Conservation (phyloP, 177 flowering plant species). For the Vitis hybrid region DNA sequence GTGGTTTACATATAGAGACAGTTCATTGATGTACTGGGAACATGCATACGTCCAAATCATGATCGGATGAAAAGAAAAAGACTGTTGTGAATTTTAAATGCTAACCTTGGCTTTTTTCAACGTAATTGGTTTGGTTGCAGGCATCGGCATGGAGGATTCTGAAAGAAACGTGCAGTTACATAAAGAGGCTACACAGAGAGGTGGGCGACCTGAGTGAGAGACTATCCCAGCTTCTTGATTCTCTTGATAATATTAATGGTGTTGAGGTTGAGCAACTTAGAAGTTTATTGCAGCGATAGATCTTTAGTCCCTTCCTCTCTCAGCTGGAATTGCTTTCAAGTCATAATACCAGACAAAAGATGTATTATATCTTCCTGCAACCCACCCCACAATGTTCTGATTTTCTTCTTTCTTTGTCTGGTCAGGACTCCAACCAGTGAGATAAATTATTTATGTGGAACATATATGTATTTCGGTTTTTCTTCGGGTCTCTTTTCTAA, state of each 20-base stretch:
- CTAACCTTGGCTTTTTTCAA: too few relatives aligned
- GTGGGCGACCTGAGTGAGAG: slow-evolving; percentile 34
- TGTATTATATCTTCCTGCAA: not conserved
- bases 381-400: not conserved
- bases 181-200: slow-evolving; percentile 31
- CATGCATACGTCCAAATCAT: too few relatives aligned
- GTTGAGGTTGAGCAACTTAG: slow-evolving; percentile 19
- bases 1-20: too few relatives aligned
- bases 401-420: not conserved
- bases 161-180: slow-evolving; percentile 37
- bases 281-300: slow-evolving; percentile 17
- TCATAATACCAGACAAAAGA: not conserved
- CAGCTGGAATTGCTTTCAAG: not conserved
- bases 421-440: not conserved
- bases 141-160: slow-evolving; percentile 22
- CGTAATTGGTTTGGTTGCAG: not conserved
- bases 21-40: too few relatives aligned
- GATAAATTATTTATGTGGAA: not conserved
- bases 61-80: too few relatives aligned
- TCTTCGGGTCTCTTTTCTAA: not conserved
- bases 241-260: slow-evolving; percentile 16
- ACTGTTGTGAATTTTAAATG: too few relatives aligned
- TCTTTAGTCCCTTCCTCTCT: not conserved
- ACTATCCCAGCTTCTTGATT: slow-evolving; percentile 24
- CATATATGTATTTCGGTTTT: not conserved